These are phyloP conservation scores for Chlamydomonas sp. DNA, from an alignment of 139 green algal genomes.

Conservation along the genomic window DNA sequence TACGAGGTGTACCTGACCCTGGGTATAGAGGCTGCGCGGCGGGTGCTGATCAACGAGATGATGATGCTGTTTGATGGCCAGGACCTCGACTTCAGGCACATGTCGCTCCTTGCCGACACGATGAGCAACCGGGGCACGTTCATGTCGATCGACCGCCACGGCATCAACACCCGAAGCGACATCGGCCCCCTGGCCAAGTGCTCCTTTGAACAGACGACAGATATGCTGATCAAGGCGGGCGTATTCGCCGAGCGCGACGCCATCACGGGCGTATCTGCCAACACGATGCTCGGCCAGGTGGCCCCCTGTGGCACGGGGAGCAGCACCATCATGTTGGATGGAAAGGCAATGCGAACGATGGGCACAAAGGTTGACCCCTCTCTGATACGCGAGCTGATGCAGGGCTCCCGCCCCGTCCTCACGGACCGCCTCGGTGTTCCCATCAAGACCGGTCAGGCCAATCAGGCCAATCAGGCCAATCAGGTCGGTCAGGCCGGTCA, in stretches of 20 bases:
- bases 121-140: conserved; percentile 56
- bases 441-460: neutral
- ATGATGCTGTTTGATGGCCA: neutral
- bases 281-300: conserved; percentile 86
- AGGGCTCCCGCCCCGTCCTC: no score
- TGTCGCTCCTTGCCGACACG: conserved; percentile 26
- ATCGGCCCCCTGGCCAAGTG: conserved; percentile 71
- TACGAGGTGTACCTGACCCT: conserved; percentile 73
- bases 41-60: conserved; percentile 41
- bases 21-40: conserved; percentile 79
- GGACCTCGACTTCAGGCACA: conserved; percentile 20
- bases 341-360: conserved; percentile 22
- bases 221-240: conserved; percentile 78
- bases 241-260: conserved; percentile 69
- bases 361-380: neutral
- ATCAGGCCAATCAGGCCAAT: neutral
- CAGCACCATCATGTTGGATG: conserved; percentile 72
- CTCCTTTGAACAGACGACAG: conserved; percentile 86
- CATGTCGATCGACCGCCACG: conserved; percentile 84
- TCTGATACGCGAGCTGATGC: neutral
- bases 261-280: conserved; percentile 71
- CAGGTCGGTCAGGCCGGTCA: neutral
- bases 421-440: neutral
- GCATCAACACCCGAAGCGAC: conserved; percentile 79
- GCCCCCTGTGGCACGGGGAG: conserved; percentile 60